Percentiles rank a stretch among this genome's conserved stretches.
These are phyloP conservation scores for Primulina tabacum DNA, from an alignment of 257 asterid genomes.

Conservation along the genomic window DNA sequence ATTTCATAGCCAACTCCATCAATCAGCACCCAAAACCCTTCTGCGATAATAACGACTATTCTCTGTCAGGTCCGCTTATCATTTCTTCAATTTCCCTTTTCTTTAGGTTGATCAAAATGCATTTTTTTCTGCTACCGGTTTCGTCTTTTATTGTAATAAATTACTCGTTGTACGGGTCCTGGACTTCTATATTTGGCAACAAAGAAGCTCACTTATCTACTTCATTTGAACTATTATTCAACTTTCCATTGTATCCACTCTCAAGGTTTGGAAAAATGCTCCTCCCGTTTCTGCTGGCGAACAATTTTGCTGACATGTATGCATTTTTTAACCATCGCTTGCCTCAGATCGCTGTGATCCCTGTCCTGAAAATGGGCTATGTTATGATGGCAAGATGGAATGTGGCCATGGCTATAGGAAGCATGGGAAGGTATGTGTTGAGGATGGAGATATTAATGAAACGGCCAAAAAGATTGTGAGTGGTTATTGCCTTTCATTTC, in stretches of 20 bases:
- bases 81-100: not conserved
- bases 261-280: not conserved
- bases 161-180: too few relatives aligned
- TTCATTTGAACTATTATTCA: not conserved
- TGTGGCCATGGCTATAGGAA: slow-evolving; percentile 62
- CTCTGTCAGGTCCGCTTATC: slow-evolving; percentile 46
- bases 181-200: not conserved
- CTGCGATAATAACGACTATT: slow-evolving; percentile 47
- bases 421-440: slow-evolving; percentile 66
- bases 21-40: slow-evolving; percentile 55
- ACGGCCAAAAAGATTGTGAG: slow-evolving; percentile 63
- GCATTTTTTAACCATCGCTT: slow-evolving; percentile 22
- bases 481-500: slow-evolving; percentile 13
- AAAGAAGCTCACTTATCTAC: not conserved
- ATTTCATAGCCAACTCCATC: slow-evolving; percentile 38
- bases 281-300: slow-evolving; percentile 2
- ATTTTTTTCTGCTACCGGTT: not conserved
- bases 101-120: not conserved
- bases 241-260: not conserved
- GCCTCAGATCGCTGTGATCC: slow-evolving; percentile 72
- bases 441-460: slow-evolving; percentile 61
- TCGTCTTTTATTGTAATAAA: not conserved
- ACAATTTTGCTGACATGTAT: slow-evolving; percentile 1
- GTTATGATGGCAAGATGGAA: slow-evolving; percentile 69
- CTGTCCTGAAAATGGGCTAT: slow-evolving; percentile 76